Conservation (phyloP, 306 rosid genomes). For the Hylodesmum podocarpum region DNA sequence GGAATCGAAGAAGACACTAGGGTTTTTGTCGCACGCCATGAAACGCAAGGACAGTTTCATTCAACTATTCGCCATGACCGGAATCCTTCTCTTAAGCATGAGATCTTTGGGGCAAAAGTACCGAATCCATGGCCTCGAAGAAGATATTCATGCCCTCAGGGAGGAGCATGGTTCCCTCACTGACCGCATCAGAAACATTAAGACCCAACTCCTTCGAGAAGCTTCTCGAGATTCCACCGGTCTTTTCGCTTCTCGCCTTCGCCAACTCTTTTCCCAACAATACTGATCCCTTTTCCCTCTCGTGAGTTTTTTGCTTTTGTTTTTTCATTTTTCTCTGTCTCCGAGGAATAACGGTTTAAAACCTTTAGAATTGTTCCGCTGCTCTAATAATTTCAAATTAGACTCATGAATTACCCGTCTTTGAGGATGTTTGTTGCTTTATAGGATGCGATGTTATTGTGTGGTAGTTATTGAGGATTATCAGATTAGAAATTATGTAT, state of each 20-base stretch:
- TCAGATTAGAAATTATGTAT: neutral
- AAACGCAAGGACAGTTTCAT: slow-evolving; percentile 73
- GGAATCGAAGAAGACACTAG: slow-evolving; percentile 32
- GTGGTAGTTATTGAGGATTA: slow-evolving; percentile 5
- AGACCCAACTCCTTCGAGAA: slow-evolving; percentile 61
- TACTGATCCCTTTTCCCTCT: slow-evolving; percentile 17
- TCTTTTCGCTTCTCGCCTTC: slow-evolving; percentile 67
- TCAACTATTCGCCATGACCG: slow-evolving; percentile 77
- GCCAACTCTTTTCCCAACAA: slow-evolving; percentile 57
- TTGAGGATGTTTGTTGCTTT: neutral
- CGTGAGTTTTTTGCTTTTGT: neutral
- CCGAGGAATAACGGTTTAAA: neutral
- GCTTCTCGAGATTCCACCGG: slow-evolving; percentile 79
- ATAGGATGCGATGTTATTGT: neutral
- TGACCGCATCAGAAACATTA: slow-evolving; percentile 55
- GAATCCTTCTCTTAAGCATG: slow-evolving; percentile 66
- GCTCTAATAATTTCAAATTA: neutral
- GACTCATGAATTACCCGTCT: neutral
- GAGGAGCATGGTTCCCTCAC: slow-evolving; percentile 48
- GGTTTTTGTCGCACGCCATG: slow-evolving; percentile 42
- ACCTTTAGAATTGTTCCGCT: neutral
- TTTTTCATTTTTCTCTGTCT: neutral
- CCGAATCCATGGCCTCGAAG: slow-evolving; percentile 60
- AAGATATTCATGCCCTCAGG: slow-evolving; percentile 57
- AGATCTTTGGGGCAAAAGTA: slow-evolving; percentile 85